Evolutionary conservation across 352 stramenopile genomes (phyloP).

Genomic region (Globisporangium iwayamae): DNA sequence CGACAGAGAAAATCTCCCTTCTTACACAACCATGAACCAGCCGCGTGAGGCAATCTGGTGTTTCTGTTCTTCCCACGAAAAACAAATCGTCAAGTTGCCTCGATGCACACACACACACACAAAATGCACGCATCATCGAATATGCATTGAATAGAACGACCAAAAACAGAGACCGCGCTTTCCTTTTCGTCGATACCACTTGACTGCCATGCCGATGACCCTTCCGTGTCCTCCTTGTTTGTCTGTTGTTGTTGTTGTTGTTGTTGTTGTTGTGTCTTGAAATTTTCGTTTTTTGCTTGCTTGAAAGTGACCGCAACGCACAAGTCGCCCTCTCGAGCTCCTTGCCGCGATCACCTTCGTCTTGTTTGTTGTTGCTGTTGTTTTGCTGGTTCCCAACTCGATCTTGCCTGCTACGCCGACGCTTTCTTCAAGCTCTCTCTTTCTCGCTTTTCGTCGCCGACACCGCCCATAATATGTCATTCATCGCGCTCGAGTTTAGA

Average conservation of each 20-base stretch:
- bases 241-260: too few species aligned
- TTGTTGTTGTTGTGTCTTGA: constrained; percentile 6
- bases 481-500: constrained; percentile 27
- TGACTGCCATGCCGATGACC: constrained; percentile 8
- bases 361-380: constrained; percentile 10
- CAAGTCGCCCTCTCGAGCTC: not conserved
- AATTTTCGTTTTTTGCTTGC: not conserved
- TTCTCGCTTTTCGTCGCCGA: not conserved
- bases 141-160: constrained; percentile 16
- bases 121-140: constrained; percentile 9
- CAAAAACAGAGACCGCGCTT: constrained; percentile 14
- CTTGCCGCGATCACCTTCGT: not conserved
- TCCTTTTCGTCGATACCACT: constrained; percentile 7
- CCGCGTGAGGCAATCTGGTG: not conserved
- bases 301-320: not conserved
- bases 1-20: not conserved
- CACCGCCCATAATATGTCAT: constrained; percentile 12
- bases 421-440: not conserved
- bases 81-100: constrained; percentile 8
- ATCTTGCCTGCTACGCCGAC: constrained; percentile 7
- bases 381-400: constrained; percentile 3
- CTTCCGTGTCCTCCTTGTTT: constrained; percentile 9
- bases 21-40: not conserved
- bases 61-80: constrained; percentile 3
- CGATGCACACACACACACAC: constrained; percentile 10